Evolutionary conservation across 129 eudicot genomes (phyloP).

Genomic region (Lactuca sativa): DNA sequence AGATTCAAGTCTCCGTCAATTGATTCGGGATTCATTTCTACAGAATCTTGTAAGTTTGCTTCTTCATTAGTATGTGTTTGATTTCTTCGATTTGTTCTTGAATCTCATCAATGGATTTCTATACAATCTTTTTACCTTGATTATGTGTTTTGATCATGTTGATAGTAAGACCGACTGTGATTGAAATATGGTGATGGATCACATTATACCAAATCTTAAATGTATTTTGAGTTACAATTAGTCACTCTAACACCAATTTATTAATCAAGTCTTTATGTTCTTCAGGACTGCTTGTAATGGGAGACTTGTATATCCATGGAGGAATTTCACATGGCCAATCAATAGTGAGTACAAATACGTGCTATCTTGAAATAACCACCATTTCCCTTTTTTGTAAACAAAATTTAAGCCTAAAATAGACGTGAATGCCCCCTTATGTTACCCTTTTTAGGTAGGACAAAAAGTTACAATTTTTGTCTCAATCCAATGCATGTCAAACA

Average conservation of each 20-base stretch:
- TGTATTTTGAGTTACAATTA: not conserved
- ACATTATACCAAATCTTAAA: not conserved
- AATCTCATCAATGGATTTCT: conserved; percentile 10
- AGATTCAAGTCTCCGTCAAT: conserved; percentile 36
- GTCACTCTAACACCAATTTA: conserved; percentile 1
- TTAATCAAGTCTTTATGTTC: conserved; percentile 10
- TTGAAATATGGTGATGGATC: not conserved
- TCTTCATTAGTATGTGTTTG: not conserved
- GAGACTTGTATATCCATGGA: conserved; percentile 42
- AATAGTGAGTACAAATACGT: conserved; percentile 35
- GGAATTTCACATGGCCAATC: conserved; percentile 25
- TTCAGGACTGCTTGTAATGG: conserved; percentile 40
- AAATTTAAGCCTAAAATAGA: not conserved
- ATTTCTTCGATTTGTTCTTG: conserved; percentile 10
- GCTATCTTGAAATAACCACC: conserved; percentile 7
- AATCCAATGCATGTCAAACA: too few species aligned
- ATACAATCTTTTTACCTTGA: not conserved
- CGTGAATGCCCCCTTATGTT: not conserved
- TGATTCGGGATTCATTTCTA: conserved; percentile 22
- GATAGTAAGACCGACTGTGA: not conserved
- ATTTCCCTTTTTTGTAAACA: conserved; percentile 6
- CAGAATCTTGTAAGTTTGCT: conserved; percentile 37
- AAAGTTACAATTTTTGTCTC: not conserved
- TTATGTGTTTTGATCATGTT: conserved; percentile 12
- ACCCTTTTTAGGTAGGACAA: not conserved